Conservation (phyloP, 495 filamentous ascomycete species). For the Hypomontagnella monticulosa region DNA sequence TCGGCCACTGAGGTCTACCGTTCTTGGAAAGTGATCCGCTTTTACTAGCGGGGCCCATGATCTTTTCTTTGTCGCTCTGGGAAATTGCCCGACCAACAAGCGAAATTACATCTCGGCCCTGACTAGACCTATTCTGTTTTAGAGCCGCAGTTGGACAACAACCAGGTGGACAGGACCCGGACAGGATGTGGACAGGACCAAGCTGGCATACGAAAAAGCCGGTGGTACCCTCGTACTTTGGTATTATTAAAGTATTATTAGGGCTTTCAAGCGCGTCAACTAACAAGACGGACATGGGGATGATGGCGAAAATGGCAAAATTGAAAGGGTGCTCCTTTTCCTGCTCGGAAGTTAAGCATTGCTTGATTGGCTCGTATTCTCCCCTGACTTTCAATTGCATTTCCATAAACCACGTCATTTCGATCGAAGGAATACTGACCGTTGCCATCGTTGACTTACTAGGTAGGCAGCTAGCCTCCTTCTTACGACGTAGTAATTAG, state of each 20-base stretch:
- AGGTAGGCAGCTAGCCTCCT: constrained; percentile 1
- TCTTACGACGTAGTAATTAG: constrained; percentile 11
- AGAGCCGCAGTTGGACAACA: constrained; percentile 2
- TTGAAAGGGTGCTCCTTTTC: constrained; percentile 17
- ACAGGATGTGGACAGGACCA: no score
- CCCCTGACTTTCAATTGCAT: constrained; percentile 17
- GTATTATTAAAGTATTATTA: constrained; percentile 26
- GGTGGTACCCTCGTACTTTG: constrained; percentile 16
- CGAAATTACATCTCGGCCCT: constrained; percentile 41
- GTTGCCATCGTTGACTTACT: neutral
- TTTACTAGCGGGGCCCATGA: constrained; percentile 23
- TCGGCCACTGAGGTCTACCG: constrained; percentile 16
- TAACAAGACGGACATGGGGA: constrained; percentile 11
- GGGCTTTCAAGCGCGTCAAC: constrained; percentile 31
- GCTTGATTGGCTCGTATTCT: constrained; percentile 32
- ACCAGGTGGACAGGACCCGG: no score
- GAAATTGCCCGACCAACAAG: constrained; percentile 44
- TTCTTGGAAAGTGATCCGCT: constrained; percentile 30
- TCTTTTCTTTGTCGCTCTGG: constrained; percentile 39
- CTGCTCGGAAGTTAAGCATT: constrained; percentile 3
- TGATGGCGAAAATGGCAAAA: constrained; percentile 9
- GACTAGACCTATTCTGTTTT: constrained; percentile 35
- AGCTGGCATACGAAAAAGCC: no score
- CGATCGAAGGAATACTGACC: constrained; percentile 31
- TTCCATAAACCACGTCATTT: constrained; percentile 35